Base-by-base conservation (phyloP, 2,329 filamentous ascomycete genomes). In the Cercospora zeae-maydis region DNA sequence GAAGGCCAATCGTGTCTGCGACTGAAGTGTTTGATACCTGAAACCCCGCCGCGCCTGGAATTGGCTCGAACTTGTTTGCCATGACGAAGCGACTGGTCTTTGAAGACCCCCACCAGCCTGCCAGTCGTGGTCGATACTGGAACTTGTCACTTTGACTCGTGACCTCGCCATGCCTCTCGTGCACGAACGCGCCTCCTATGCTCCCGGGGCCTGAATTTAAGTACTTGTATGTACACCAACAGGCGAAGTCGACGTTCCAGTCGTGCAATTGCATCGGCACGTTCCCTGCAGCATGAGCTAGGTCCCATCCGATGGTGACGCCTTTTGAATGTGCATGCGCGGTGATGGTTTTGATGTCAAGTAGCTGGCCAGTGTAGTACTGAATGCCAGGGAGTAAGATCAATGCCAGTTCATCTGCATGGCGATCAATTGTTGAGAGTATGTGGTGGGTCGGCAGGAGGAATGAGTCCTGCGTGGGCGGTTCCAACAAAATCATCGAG, bases 211-310 rank as follows among this genome's bases (percentile, higher is more conserved):
- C 92, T 27, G 88, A 87, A 74, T 96, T 96, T 75, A 96, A 84
- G 78, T 96, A 96, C 79, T 96, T 96, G 82, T 96, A 96, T 16
- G 88, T 93, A 77, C 92, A 96, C 92, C 92, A 96, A 59, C 85
- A 90, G 14, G 93, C 92, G 71, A 96, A 96, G 75, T 96, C 92
- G 34, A 96, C 91, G 68, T 90, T 84, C 92, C 92, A 96, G 70
- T 93, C 90, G 76, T 96, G 92, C 19, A 96, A 82, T 62, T 82
- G 78, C 16, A 96, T 77, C 42, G 89, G 86, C 1, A 96, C 90
- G 72, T 96, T 96, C 33, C 92, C 92, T 21, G 85, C 90, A 0
- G 91, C 91, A 75, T 96, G 92, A 0, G 92, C 92, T 27, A 95
- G 86, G 74, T 96, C 92, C 92, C 92, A 96, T 27, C 92, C 91